Evolutionary conservation across 345 rosid genomes (phyloP).

Genomic region (Citrus medica): DNA sequence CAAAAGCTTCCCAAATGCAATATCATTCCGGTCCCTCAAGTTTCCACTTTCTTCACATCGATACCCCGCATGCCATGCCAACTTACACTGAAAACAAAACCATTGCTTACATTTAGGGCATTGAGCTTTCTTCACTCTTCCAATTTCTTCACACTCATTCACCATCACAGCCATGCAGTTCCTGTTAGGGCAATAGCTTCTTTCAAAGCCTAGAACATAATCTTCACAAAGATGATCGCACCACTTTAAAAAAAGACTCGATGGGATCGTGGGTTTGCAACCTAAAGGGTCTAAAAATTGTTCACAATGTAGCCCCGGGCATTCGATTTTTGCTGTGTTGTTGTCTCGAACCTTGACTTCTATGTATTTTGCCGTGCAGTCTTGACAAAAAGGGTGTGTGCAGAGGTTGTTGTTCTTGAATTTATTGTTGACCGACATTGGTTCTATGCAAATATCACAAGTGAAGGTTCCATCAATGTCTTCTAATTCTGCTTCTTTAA

Average conservation of each 20-base stretch:
- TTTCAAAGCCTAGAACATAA: conserved; percentile 1
- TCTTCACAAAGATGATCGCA: conserved; percentile 29
- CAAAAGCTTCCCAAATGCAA: conserved; percentile 19
- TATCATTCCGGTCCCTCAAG: conserved; percentile 24
- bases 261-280: conserved; percentile 19
- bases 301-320: conserved; percentile 29
- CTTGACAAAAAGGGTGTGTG: conserved; percentile 25
- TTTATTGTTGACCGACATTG: conserved; percentile 14
- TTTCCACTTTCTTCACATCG: conserved; percentile 18
- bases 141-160: conserved; percentile 21
- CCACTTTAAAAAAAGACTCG: conserved; percentile 22
- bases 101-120: conserved; percentile 29
- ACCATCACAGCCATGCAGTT: conserved; percentile 26
- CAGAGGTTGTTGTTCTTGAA: conserved; percentile 22
- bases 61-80: conserved; percentile 31
- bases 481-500: no score
- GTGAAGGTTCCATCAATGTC: conserved; percentile 1
- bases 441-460: conserved; percentile 33
- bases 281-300: conserved; percentile 23
- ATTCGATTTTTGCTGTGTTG: conserved; percentile 6
- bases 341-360: conserved; percentile 22
- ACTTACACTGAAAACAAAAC: conserved; percentile 29
- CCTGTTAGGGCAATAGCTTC: conserved; percentile 29
- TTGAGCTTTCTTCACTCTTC: conserved; percentile 17
- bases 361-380: conserved; percentile 25